These are phyloP conservation scores for Cicer pinnatifidum DNA, from an alignment of 306 rosid species.

Conservation along the genomic window DNA sequence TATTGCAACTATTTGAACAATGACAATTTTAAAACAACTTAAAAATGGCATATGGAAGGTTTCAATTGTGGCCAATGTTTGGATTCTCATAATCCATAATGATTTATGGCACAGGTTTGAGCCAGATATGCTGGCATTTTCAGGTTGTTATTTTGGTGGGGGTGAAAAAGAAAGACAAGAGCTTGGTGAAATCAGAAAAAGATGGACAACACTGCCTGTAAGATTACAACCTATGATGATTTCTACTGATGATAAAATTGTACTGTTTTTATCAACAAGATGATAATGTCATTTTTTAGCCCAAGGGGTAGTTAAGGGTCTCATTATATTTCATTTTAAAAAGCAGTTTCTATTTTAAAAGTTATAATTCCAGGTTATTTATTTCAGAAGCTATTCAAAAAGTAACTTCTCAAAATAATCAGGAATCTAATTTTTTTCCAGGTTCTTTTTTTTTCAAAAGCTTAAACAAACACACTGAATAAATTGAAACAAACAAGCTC, in stretches of 20 bases:
- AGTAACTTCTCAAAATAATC: conserved; percentile 5
- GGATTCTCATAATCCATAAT: conserved; percentile 49
- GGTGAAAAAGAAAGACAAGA: conserved; percentile 92
- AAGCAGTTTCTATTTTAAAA: not conserved
- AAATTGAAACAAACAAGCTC: not conserved
- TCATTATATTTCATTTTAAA: not conserved
- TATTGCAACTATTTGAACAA: conserved; percentile 35
- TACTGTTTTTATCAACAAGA: conserved; percentile 15
- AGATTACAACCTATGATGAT: conserved; percentile 52
- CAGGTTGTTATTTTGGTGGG: conserved; percentile 98
- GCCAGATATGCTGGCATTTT: conserved; percentile 99
- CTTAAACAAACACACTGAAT: not conserved
- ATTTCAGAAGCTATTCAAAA: not conserved
- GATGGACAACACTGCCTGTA: conserved; percentile 97
- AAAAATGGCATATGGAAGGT: conserved; percentile 32
- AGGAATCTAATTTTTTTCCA: conserved; percentile 3
- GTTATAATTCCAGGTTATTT: not conserved
- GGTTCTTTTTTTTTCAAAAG: not conserved
- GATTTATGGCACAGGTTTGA: conserved; percentile 82
- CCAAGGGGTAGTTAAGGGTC: not conserved
- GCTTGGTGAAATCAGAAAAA: conserved; percentile 93
- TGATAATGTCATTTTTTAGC: conserved; percentile 32
- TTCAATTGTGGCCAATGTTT: conserved; percentile 16
- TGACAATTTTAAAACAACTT: conserved; percentile 1
- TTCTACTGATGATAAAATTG: conserved; percentile 19